Evolutionary conservation across 108 stramenopile species (phyloP).

Genomic region (Schizochytrium sp.): DNA sequence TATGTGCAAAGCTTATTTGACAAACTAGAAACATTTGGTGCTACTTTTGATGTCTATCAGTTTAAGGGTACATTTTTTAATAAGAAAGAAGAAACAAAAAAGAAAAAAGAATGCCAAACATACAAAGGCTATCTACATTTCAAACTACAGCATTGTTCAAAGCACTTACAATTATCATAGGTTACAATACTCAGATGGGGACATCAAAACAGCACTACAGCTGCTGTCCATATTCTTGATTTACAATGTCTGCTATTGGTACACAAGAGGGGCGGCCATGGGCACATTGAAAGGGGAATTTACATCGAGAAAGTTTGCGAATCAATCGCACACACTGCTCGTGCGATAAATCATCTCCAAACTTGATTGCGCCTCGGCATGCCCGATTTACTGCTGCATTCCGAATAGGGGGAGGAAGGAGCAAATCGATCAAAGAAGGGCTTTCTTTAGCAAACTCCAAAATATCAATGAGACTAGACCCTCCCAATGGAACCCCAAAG

Average conservation of each 20-base stretch:
- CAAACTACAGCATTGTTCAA: too few relatives aligned
- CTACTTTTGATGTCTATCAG: too few relatives aligned
- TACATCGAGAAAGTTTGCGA: background rate
- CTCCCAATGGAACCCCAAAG: conserved; percentile 1
- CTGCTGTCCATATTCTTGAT: background rate
- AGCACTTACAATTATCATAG: too few relatives aligned
- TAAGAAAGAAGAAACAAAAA: too few relatives aligned
- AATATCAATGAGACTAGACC: background rate
- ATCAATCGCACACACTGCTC: conserved; percentile 46
- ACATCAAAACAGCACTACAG: too few relatives aligned
- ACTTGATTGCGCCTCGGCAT: conserved; percentile 60
- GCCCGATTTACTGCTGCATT: background rate
- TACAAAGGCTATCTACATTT: too few relatives aligned
- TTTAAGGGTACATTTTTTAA: too few relatives aligned
- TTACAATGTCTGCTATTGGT: conserved; percentile 55
- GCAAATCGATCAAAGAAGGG: background rate
- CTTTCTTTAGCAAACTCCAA: background rate
- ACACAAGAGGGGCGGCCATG: conserved; percentile 51
- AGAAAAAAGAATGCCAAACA: too few relatives aligned
- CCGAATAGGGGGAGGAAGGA: conserved; percentile 12
- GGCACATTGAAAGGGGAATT: conserved; percentile 62
- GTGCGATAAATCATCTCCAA: conserved; percentile 52
- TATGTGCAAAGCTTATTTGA: too few relatives aligned
- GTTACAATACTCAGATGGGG: too few relatives aligned
- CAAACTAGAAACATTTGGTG: too few relatives aligned